Percentiles rank a stretch among this genome's conserved stretches.
Evolutionary conservation across 2,329 filamentous ascomycete genomes (phyloP).

Genomic region (Sporothrix protearum): DNA sequence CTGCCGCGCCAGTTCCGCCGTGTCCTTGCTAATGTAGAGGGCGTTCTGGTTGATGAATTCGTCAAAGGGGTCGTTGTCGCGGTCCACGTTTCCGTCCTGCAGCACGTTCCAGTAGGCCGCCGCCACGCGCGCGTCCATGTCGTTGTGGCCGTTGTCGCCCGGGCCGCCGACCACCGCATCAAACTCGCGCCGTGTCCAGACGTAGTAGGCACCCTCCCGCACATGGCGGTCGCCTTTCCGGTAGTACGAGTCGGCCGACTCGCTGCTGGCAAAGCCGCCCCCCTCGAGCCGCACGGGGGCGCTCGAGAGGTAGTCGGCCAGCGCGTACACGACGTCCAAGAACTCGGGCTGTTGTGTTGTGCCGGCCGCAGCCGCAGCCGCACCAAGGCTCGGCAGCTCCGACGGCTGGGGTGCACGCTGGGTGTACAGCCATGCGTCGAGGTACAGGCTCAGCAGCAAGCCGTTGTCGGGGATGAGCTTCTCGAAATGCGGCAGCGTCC

Average conservation of each 20-base stretch:
- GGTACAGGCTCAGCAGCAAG: constrained; percentile 75
- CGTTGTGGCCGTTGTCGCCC: constrained; percentile 42
- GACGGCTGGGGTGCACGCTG: constrained; percentile 27
- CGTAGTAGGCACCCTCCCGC: constrained; percentile 87
- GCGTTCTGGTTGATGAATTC: constrained; percentile 96
- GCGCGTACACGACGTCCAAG: constrained; percentile 71
- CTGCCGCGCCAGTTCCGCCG: constrained; percentile 67
- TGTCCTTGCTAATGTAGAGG: constrained; percentile 65
- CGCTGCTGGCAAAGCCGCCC: constrained; percentile 81
- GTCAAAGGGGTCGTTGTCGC: constrained; percentile 81
- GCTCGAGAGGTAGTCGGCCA: constrained; percentile 80
- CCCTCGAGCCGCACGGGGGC: constrained; percentile 61
- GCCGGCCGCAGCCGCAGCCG: constrained; percentile 10
- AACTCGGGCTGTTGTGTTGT: constrained; percentile 64
- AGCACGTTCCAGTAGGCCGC: constrained; percentile 82
- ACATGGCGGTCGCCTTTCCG: constrained; percentile 73
- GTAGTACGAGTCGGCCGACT: constrained; percentile 82
- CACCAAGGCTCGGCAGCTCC: background rate
- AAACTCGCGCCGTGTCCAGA: constrained; percentile 89
- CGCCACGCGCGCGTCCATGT: constrained; percentile 65
- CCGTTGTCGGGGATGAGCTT: constrained; percentile 95
- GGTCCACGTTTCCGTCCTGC: constrained; percentile 79
- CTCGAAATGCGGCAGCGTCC: constrained; percentile 94
- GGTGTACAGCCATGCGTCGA: constrained; percentile 73
- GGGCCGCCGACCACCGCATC: constrained; percentile 59